Conservation (phyloP, 768 basidiomycete genomes). For the Leccinum sublutescens region DNA sequence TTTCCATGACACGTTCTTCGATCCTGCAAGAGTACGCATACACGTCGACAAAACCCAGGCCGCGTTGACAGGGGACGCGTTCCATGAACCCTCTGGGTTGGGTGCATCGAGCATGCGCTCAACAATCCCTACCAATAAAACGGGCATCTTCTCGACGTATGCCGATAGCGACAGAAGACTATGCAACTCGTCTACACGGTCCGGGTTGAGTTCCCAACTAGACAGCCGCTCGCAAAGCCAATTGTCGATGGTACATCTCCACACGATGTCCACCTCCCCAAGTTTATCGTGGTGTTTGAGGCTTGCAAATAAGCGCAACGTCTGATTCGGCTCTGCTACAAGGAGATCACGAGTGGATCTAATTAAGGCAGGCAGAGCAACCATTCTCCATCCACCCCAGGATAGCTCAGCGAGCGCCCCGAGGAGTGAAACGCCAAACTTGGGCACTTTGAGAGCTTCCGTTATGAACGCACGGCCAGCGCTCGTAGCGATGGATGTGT, state of each 20-base stretch:
- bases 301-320: slow-evolving; percentile 50
- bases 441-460: slow-evolving; percentile 23
- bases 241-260: slow-evolving; percentile 52
- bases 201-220: slow-evolving; percentile 38
- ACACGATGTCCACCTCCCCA: slow-evolving; percentile 55
- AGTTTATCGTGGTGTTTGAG: slow-evolving; percentile 50
- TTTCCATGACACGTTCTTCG: slow-evolving; percentile 46
- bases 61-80: slow-evolving; percentile 38
- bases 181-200: slow-evolving; percentile 38
- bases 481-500: slow-evolving; percentile 36
- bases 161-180: too few relatives aligned
- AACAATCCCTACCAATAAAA: slow-evolving; percentile 35
- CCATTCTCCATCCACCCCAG: slow-evolving; percentile 77
- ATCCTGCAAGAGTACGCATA: slow-evolving; percentile 44
- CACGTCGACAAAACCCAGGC: slow-evolving; percentile 63
- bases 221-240: slow-evolving; percentile 47
- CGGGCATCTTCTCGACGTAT: slow-evolving; percentile 46
- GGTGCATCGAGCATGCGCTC: background rate
- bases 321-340: slow-evolving; percentile 39
- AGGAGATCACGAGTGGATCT: slow-evolving; percentile 49
- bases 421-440: slow-evolving; percentile 54
- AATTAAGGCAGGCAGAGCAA: slow-evolving; percentile 60
- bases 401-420: slow-evolving; percentile 60
- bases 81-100: slow-evolving; percentile 32
- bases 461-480: slow-evolving; percentile 49